Base-by-base conservation (phyloP, 2,329 filamentous ascomycete species). In the Colletotrichum sojae region DNA sequence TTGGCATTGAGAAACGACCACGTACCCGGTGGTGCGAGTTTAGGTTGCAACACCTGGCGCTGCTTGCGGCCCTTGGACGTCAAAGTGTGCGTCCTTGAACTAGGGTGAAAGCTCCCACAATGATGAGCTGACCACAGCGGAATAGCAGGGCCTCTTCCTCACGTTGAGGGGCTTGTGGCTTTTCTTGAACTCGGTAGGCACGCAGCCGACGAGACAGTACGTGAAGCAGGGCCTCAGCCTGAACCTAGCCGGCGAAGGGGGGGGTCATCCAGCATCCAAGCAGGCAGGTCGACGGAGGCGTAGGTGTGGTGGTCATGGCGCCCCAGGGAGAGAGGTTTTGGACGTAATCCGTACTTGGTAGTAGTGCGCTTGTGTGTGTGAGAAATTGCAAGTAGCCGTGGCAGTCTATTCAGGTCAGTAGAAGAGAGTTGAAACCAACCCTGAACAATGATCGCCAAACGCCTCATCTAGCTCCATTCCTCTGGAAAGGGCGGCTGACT, bases 401-500 rank as follows among this genome's bases (percentile, higher is more conserved):
- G 22, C 10, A 10, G 45, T 53, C 16, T 46, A 16, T 31, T 36
- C 36, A 52, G 40, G 45, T 22, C 43, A 48, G 51, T 16, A 27
- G 31, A 16, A 13, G n/a, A 15, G 36, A 43, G 58, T 57, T 39
- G 59, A 57, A 57, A 63, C 64, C 27, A 10, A 63, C 52, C 40
- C 31, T 67, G 59, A 39, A 46, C 52, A 53, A 51, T 25, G 59
- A 67, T 57, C 52, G 53, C 48, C 59, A 48, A 36, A 22, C 15
- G 43, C 53, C 45, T 57, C 53, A 51, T 57, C 45, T 63, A 57
- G 48, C 36, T 31, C 36, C 25, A 63, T 67, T 43, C 64, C 52
- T 63, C 45, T 49, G 27, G 27, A 22, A 25, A n/a, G 25, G 16
- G 18, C n/a, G 39, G 39, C 8, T 51, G 13, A 10, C 31, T 36